These are phyloP conservation scores for Mollisia scopiformis DNA, from an alignment of 2,329 filamentous ascomycete species.

Conservation along the genomic window DNA sequence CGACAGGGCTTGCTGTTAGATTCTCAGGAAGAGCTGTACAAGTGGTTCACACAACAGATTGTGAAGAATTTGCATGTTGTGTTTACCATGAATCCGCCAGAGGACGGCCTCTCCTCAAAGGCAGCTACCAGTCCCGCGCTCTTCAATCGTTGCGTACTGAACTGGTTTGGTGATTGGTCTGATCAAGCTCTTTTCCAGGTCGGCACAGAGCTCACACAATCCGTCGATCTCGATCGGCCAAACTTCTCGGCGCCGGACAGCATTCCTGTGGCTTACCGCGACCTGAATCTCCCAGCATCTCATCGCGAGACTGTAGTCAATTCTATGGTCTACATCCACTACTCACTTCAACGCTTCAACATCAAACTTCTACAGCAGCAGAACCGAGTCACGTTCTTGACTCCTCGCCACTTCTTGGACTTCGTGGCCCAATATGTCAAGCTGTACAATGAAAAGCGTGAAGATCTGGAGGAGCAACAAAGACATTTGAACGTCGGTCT, in stretches of 20 bases:
- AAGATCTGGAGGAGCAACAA: slow-evolving; percentile 98
- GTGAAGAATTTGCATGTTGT: slow-evolving; percentile 99
- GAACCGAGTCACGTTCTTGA: slow-evolving; percentile 89
- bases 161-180: slow-evolving; percentile 99
- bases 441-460: slow-evolving; percentile 96
- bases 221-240: slow-evolving; percentile 89
- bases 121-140: slow-evolving; percentile 95
- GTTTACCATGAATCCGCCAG: slow-evolving; percentile 99
- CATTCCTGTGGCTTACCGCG: slow-evolving; percentile 90
- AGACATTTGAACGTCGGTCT: slow-evolving; percentile 97
- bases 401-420: slow-evolving; percentile 94
- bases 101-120: slow-evolving; percentile 92
- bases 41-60: slow-evolving; percentile 99
- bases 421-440: slow-evolving; percentile 98
- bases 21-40: slow-evolving; percentile 99
- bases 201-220: slow-evolving; percentile 90
- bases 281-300: slow-evolving; percentile 79
- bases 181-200: slow-evolving; percentile 99
- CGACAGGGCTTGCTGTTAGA: slow-evolving; percentile 93
- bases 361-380: slow-evolving; percentile 87
- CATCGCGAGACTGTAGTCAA: slow-evolving; percentile 95
- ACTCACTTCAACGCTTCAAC: slow-evolving; percentile 92
- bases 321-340: slow-evolving; percentile 98
- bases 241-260: slow-evolving; percentile 87
- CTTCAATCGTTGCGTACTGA: slow-evolving; percentile 99